These are phyloP conservation scores for Dispira simplex DNA, from an alignment of 192 early-diverging fungal genomes.

Conservation along the genomic window DNA sequence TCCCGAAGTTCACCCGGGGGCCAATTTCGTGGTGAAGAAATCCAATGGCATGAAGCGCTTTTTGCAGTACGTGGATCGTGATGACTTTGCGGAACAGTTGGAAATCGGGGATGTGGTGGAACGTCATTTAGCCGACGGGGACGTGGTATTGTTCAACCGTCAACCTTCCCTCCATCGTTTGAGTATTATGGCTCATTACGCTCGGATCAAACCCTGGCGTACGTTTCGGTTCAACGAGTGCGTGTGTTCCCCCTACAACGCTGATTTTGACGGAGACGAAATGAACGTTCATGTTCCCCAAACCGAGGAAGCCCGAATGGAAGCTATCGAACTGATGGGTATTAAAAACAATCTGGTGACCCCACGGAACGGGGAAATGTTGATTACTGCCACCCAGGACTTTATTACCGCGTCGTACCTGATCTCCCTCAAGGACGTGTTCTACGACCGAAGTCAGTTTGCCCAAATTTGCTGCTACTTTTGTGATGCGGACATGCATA, in stretches of 20 bases:
- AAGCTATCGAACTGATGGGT: constrained; percentile 93
- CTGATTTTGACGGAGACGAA: constrained; percentile 99
- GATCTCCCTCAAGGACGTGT: constrained; percentile 83
- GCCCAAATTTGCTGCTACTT: constrained; percentile 85
- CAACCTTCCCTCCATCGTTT: constrained; percentile 97
- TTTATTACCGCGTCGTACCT: constrained; percentile 96
- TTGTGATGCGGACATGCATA: constrained; percentile 62
- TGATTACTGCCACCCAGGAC: constrained; percentile 99
- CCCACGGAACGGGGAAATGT: constrained; percentile 93
- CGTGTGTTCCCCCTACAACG: constrained; percentile 99
- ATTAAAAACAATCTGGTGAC: constrained; percentile 95
- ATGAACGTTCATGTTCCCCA: constrained; percentile 99
- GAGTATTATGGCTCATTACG: constrained; percentile 94
- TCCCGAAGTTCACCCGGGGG: constrained; percentile 81
- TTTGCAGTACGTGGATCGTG: constrained; percentile 59
- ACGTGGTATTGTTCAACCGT: constrained; percentile 96
- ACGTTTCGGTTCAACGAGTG: constrained; percentile 99
- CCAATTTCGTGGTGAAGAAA: constrained; percentile 58
- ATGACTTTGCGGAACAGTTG: constrained; percentile 52
- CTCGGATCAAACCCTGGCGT: constrained; percentile 80
- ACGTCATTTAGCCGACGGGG: constrained; percentile 84
- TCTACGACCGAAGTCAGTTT: constrained; percentile 90
- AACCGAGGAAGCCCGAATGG: constrained; percentile 94
- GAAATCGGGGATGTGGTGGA: constrained; percentile 86
- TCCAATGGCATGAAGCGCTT: constrained; percentile 38